Conservation (phyloP, 2,329 filamentous ascomycete species). For the Didymella exigua region DNA sequence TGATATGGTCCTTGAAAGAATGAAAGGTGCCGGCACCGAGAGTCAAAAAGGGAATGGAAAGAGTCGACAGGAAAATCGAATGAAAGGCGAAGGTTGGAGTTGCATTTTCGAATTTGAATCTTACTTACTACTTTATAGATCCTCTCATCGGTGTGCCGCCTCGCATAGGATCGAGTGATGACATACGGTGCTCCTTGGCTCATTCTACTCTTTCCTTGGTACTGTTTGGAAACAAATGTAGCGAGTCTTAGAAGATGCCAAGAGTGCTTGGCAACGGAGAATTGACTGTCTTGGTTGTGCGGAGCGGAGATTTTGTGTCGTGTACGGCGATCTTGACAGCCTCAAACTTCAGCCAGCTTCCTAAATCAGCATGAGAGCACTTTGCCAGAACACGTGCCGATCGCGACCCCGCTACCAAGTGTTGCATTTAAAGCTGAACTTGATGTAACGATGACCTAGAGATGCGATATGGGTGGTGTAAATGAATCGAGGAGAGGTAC, state of each 20-base stretch:
- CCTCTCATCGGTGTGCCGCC: too few relatives aligned
- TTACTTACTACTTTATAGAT: constrained; percentile 1
- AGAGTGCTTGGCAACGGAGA: constrained; percentile 3
- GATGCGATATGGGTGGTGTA: not conserved
- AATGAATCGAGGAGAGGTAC: not conserved
- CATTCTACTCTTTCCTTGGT: constrained; percentile 1
- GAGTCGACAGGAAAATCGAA: not conserved
- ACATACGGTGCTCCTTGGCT: constrained; percentile 1
- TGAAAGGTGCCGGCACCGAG: constrained; percentile 15
- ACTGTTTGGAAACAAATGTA: constrained; percentile 14
- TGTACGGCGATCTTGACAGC: not conserved
- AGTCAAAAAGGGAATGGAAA: constrained; percentile 1
- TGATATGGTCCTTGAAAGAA: not conserved
- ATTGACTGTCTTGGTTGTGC: not conserved
- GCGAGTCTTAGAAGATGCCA: not conserved
- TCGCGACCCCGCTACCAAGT: not conserved
- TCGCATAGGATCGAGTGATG: not conserved
- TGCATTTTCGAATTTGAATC: not conserved
- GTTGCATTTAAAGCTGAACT: not conserved
- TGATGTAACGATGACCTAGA: not conserved
- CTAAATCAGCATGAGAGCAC: not conserved
- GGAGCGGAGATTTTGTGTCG: constrained; percentile 1
- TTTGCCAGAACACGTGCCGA: too few relatives aligned
- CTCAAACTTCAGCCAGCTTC: not conserved
- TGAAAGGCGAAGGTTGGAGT: not conserved